Evolutionary conservation across 2,329 filamentous ascomycete species (phyloP).

Genomic region (Monilinia laxa): DNA sequence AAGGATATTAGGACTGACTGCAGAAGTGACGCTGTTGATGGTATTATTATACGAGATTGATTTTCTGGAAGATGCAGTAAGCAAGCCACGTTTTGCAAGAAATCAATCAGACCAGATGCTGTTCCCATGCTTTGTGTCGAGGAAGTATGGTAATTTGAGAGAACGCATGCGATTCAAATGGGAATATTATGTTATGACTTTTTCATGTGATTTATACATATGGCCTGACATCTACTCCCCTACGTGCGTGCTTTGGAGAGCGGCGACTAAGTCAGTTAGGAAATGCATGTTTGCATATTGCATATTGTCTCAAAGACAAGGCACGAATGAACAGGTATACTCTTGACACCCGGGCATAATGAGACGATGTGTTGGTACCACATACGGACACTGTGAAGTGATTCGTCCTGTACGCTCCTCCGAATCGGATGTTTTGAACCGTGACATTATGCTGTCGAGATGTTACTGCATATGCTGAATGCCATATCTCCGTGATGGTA

Average conservation of each 20-base stretch:
- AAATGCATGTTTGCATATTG: too few species aligned
- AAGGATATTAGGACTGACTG: not conserved
- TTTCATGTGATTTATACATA: not conserved
- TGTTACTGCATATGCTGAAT: constrained; percentile 13
- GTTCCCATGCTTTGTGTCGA: not conserved
- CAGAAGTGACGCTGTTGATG: not conserved
- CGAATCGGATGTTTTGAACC: not conserved
- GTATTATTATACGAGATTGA: constrained; percentile 1
- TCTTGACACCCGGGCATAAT: too few species aligned
- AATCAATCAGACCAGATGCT: constrained; percentile 3
- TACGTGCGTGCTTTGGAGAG: too few species aligned
- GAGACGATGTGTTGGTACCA: too few species aligned
- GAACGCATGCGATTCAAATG: not conserved
- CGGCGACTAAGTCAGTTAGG: too few species aligned
- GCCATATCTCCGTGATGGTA: not conserved
- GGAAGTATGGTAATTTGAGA: not conserved
- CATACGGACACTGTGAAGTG: not conserved
- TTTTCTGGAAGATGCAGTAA: not conserved
- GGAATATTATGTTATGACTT: not conserved
- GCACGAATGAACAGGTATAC: too few species aligned
- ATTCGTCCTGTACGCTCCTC: not conserved
- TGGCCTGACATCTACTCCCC: too few species aligned
- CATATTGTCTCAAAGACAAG: too few species aligned
- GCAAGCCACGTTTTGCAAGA: constrained; percentile 7
- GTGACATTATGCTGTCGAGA: not conserved